Evolutionary conservation across 352 stramenopile genomes (phyloP).

Genomic region (Hyaloperonospora arabidopsidis): DNA sequence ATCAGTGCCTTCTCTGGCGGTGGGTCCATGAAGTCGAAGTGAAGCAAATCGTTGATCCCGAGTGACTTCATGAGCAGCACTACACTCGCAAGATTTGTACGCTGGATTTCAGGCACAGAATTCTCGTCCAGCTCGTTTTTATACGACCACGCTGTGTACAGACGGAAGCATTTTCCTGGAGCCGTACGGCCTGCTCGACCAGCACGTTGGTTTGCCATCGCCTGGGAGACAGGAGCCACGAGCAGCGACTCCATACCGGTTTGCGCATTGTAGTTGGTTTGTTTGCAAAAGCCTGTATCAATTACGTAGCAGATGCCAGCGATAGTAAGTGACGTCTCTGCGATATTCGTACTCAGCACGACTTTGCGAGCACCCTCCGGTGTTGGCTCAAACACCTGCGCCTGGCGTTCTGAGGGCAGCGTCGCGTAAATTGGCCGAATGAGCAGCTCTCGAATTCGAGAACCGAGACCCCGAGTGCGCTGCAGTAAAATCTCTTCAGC

Average conservation of each 20-base stretch:
- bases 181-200: constrained; percentile 93
- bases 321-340: constrained; percentile 98
- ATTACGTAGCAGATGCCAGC: constrained; percentile 99
- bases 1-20: constrained; percentile 98
- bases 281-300: constrained; percentile 99
- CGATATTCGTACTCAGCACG: constrained; percentile 99
- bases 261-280: constrained; percentile 98
- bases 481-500: constrained; percentile 93
- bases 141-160: constrained; percentile 99
- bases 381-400: constrained; percentile 98
- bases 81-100: constrained; percentile 92
- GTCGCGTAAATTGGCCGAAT: constrained; percentile 99
- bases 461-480: constrained; percentile 90
- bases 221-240: constrained; percentile 96
- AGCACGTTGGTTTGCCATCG: constrained; percentile 94
- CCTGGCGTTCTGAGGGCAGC: constrained; percentile 96
- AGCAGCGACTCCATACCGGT: constrained; percentile 99
- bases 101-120: constrained; percentile 97
- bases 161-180: constrained; percentile 97
- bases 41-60: constrained; percentile 98
- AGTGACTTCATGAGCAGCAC: constrained; percentile 99
- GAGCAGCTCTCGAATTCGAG: constrained; percentile 95
- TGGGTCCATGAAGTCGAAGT: constrained; percentile 99
- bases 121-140: constrained; percentile 98
- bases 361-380: constrained; percentile 95